These are phyloP conservation scores for Globisporangium spinosum DNA, from an alignment of 352 stramenopile genomes.

Conservation along the genomic window DNA sequence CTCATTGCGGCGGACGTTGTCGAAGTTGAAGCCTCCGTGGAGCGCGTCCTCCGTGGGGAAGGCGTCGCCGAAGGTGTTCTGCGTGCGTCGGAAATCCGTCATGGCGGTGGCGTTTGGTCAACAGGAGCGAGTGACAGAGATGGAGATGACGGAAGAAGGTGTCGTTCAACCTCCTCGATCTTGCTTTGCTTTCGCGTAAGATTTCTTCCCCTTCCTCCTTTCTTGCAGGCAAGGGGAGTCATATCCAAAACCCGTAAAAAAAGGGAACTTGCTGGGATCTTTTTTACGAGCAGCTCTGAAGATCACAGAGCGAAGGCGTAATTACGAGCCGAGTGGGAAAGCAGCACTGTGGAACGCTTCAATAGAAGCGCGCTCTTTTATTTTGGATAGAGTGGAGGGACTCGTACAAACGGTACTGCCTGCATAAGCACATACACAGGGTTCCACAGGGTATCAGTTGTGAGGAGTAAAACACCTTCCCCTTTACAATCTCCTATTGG, in stretches of 20 bases:
- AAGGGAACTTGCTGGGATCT: not conserved
- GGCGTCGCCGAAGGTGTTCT: conserved; percentile 72
- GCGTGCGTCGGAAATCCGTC: conserved; percentile 81
- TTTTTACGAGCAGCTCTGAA: conserved; percentile 13
- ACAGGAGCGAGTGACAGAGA: no score
- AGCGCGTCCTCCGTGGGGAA: conserved; percentile 52
- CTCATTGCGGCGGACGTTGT: conserved; percentile 92
- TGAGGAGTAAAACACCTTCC: no score
- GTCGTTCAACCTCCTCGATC: not conserved
- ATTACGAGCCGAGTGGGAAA: not conserved
- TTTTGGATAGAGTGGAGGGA: no score
- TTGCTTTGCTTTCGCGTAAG: conserved; percentile 7
- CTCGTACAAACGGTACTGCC: no score
- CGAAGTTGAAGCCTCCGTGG: conserved; percentile 89
- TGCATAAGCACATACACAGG: no score
- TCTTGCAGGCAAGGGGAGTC: conserved; percentile 3
- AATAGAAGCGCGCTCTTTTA: conserved; percentile 8
- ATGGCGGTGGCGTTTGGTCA: conserved; percentile 23
- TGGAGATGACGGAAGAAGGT: not conserved
- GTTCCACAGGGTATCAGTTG: no score
- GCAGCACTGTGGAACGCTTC: not conserved
- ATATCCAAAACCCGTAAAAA: conserved; percentile 21
- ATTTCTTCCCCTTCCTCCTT: conserved; percentile 27
- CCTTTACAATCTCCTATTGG: no score
- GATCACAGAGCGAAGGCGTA: not conserved